Evolutionary conservation across 106 monocot genomes (phyloP).

Genomic region (Dioscorea dumetorum): DNA sequence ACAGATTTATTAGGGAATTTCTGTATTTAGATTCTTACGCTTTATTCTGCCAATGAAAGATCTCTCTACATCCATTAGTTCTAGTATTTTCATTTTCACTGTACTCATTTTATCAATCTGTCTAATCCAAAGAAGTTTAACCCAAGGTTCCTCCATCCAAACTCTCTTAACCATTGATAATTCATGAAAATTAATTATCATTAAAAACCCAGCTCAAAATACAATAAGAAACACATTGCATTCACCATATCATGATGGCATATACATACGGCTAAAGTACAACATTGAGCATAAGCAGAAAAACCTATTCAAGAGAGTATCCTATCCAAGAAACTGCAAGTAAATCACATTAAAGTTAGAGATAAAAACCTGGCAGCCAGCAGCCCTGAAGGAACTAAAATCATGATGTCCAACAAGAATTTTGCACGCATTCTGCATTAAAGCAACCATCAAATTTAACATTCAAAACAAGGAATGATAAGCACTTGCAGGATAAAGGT

Average conservation of each 20-base stretch:
- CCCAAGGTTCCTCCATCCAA: too few species aligned
- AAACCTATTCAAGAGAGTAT: neutral
- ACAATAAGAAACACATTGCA: neutral
- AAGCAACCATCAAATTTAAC: neutral
- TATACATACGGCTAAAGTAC: neutral
- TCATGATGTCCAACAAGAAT: conserved; percentile 79
- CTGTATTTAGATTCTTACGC: too few species aligned
- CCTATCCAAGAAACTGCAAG: neutral
- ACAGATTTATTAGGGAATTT: too few species aligned
- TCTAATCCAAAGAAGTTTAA: too few species aligned
- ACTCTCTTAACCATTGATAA: neutral
- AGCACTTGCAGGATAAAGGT: neutral
- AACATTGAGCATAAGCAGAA: neutral
- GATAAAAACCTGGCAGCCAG: conserved; percentile 81
- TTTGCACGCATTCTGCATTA: conserved; percentile 71
- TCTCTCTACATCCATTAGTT: too few species aligned
- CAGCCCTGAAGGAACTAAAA: conserved; percentile 96
- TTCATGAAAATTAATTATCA: neutral
- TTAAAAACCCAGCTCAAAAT: neutral
- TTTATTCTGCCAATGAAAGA: too few species aligned
- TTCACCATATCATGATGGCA: neutral
- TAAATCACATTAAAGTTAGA: neutral
- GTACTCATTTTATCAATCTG: too few species aligned
- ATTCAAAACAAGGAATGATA: neutral
- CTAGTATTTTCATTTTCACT: too few species aligned